phyloP scores from a whole-genome alignment of 192 early-diverging fungal genomes.

The Backusella sp. region DNA sequence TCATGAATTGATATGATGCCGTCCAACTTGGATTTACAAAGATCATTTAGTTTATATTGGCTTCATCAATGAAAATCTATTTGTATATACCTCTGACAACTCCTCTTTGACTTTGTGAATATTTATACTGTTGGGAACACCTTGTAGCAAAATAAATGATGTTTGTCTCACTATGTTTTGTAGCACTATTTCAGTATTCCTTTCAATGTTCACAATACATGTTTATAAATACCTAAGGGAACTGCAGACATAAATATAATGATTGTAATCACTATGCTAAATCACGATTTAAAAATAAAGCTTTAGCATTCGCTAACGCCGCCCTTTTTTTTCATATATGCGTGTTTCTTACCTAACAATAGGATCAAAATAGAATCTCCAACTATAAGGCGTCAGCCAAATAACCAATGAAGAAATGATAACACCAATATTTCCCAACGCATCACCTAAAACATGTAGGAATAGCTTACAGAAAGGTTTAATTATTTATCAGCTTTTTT shows the following conservation, averaged over 20 bases:
- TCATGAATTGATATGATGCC: conserved; percentile 83
- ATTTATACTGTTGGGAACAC: conserved; percentile 65
- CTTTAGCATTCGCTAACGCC: not conserved
- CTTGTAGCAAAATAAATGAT: conserved; percentile 79
- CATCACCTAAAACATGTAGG: conserved; percentile 90
- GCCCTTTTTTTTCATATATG: not conserved
- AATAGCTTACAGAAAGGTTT: conserved; percentile 52
- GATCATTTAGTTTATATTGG: not conserved
- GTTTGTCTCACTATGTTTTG: conserved; percentile 50
- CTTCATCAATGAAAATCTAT: not conserved
- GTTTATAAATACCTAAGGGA: conserved; percentile 34
- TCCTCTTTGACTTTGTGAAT: conserved; percentile 63
- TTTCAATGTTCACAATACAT: not conserved
- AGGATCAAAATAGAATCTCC: conserved; percentile 87
- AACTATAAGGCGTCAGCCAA: conserved; percentile 62
- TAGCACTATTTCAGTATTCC: not conserved
- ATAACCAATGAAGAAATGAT: conserved; percentile 78
- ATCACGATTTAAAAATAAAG: not conserved
- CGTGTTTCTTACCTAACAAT: conserved; percentile 52
- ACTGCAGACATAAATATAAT: conserved; percentile 59
- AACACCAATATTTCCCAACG: conserved; percentile 85
- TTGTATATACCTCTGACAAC: conserved; percentile 48
- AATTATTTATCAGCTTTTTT: not conserved
- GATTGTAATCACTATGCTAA: conserved; percentile 54
- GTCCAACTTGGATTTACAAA: conserved; percentile 34